Evolutionary conservation across 768 basidiomycete species (phyloP).

Genomic region (Gyrodon lividus): DNA sequence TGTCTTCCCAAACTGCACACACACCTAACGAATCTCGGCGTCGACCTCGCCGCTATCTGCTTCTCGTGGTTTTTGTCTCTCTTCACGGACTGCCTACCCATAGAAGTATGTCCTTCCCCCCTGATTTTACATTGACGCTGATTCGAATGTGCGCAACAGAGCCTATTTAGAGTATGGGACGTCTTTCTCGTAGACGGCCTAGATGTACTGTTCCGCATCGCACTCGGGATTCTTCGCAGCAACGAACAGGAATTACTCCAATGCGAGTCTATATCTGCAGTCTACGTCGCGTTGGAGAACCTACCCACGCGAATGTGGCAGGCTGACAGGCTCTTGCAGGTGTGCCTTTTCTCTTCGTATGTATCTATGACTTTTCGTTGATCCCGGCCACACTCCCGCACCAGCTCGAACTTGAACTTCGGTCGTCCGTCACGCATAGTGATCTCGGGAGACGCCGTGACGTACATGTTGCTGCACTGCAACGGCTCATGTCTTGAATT

Average conservation of each 20-base stretch:
- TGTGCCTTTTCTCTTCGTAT: constrained; percentile 26
- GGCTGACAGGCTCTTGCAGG: constrained; percentile 86
- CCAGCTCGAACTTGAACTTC: constrained; percentile 59
- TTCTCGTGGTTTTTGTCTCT: constrained; percentile 98
- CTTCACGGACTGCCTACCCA: constrained; percentile 94
- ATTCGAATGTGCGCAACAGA: constrained; percentile 44
- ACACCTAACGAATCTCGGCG: constrained; percentile 76
- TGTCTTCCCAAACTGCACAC: constrained; percentile 67
- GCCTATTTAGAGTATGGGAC: constrained; percentile 95
- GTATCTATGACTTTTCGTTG: background rate
- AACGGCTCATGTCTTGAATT: constrained; percentile 36
- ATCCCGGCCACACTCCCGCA: background rate
- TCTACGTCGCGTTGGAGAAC: constrained; percentile 87
- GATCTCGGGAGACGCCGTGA: constrained; percentile 58
- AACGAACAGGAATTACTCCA: constrained; percentile 83
- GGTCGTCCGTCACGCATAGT: constrained; percentile 47
- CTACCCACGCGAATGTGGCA: constrained; percentile 94
- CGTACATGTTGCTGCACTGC: constrained; percentile 47
- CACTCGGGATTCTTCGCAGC: constrained; percentile 79
- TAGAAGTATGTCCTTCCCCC: constrained; percentile 60
- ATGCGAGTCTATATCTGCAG: constrained; percentile 82
- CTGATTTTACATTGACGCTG: background rate
- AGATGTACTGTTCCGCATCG: constrained; percentile 88
- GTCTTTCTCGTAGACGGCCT: constrained; percentile 91
- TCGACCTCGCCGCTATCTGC: constrained; percentile 91